phyloP scores from a whole-genome alignment of 371 early-diverging fungal species.

The Mucor piriformis region DNA sequence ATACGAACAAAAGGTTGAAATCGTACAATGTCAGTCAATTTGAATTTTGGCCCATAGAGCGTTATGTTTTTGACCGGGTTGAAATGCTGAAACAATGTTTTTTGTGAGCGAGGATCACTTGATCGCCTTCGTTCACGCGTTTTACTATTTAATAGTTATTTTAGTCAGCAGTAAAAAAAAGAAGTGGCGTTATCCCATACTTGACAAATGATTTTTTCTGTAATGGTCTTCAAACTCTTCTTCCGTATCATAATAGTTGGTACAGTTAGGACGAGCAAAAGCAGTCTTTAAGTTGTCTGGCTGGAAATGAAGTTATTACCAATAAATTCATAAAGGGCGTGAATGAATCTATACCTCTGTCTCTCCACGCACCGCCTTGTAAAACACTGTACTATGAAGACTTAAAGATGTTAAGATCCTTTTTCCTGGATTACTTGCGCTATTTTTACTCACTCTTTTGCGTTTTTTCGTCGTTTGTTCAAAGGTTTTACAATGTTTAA shows the following conservation, averaged over 20 bases:
- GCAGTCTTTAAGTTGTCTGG: conserved; percentile 13
- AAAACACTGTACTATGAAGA: conserved; percentile 3
- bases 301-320: conserved; percentile 19
- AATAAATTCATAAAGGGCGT: conserved; percentile 8
- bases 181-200: too few species aligned
- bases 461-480: conserved; percentile 7
- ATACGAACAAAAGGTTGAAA: too few species aligned
- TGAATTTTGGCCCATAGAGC: too few species aligned
- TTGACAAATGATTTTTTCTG: too few species aligned
- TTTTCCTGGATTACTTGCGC: conserved; percentile 14
- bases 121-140: too few species aligned
- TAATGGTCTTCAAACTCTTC: background rate
- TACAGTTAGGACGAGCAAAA: conserved; percentile 18
- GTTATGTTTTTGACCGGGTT: too few species aligned
- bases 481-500: background rate
- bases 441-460: conserved; percentile 15
- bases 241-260: background rate
- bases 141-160: too few species aligned
- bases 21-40: too few species aligned
- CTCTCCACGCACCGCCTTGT: background rate
- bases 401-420: conserved; percentile 14
- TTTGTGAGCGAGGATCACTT: too few species aligned
- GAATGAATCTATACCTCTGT: background rate
- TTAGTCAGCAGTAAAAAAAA: too few species aligned
- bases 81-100: too few species aligned